Evolutionary conservation across 371 early-diverging fungal species (phyloP), one percentile per base, ranked within the genome.

Genomic region (Syncephalastrum monosporum): DNA sequence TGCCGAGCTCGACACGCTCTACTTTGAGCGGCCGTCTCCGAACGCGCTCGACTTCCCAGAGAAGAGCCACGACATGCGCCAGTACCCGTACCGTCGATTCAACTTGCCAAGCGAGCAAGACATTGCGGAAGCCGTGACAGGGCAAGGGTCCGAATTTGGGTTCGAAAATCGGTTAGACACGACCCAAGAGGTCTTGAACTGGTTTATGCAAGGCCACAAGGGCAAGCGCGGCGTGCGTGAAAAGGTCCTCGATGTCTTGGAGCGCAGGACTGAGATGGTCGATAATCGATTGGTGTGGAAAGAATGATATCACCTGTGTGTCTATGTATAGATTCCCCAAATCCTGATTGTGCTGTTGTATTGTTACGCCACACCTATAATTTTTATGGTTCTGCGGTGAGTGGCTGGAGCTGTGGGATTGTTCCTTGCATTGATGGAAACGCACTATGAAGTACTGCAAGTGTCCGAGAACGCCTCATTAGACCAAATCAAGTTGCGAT

Each of bases 21-120:
- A 89, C 66, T 89, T 89, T 58, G 69, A 61, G 17, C 68, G 64
- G 33, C 63, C 68, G 1, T 60, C 74, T 1, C 71, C 74, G 3
- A 65, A 74, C 16, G 13, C 53, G 15, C 57, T 77, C 5, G 54
- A 65, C 23, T 71, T 82, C 19, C 66, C 75, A 6, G 8, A 33
- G 10, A 62, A 69, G 44, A 66, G 56, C 42, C 48, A 56, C 0
- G 71, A 67, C n/a, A 55, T 76, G 5, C 55, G 47, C 15, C 64
- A 88, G 55, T 92, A 94, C 65, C 92, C 92, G 10, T 87, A 86
- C 63, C 70, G 82, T 6, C 68, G 85, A 42, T 92, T 83, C 54
- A 84, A 85, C 6, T 71, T 96, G 43, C 95, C 96, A 0, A 82
- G 85, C 1, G 94, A 93, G 64, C 58, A 79, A 10, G 95, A 94